Evolutionary conservation across 306 rosid genomes (phyloP), one percentile per base, ranked within the genome.

Genomic region (Rosa multiflora): DNA sequence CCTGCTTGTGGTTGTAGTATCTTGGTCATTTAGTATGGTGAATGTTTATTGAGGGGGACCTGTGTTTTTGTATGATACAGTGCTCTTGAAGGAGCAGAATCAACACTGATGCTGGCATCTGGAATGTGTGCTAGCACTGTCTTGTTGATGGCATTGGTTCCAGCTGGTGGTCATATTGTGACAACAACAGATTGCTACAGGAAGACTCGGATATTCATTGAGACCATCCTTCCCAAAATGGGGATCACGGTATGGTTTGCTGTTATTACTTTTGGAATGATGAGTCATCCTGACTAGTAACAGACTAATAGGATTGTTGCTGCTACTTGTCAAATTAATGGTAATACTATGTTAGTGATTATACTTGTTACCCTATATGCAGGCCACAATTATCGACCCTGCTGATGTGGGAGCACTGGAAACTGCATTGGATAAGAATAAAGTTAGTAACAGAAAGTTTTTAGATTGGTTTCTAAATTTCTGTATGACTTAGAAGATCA

Each of bases 101-200:
- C 99, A 44, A 94, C 99, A 76, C 70, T 92, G 91, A 79, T 94
- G 49, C 67, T 91, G 90, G 93, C 99, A 70, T 94, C 99, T 61
- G 99, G 99, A 67, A 94, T 94, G 99, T 88, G 91, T 85, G 97
- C 97, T 63, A 89, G 97, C 91, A 87, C 91, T 0, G 85, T 87
- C 79, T 10, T 94, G 91, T 68, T 94, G 62, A 78, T 94, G 97
- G 97, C 99, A 55, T 79, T 94, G 85, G 87, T 94, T 85, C 97
- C 97, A 21, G 97, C 99, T 35, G 99, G 99, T 72, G 99, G 99
- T 76, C 97, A 94, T 88, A 78, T 94, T 7, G 95, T 94, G 82
- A 94, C 99, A 26, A 94, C 99, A 49, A 92, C 99, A 3, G 97
- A 94, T 83, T 94, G 97, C 84, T 94, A 94, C 78, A 86, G 97